Percentiles rank a stretch among this genome's conserved stretches.
phyloP scores from a whole-genome alignment of 352 stramenopile species.

The Phytophthora citrophthora region DNA sequence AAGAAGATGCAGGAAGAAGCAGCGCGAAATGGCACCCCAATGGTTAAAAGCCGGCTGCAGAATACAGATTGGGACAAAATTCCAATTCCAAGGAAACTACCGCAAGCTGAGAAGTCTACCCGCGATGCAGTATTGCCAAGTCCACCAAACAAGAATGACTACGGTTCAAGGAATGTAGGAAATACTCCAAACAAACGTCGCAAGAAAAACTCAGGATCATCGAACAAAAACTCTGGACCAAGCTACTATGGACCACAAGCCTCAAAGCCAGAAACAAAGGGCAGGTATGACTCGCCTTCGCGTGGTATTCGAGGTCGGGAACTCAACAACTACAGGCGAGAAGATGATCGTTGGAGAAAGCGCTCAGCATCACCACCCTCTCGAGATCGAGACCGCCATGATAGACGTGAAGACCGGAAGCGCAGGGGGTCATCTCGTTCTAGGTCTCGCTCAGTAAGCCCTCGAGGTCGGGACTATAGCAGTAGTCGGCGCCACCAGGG shows the following conservation, averaged over 20 bases:
- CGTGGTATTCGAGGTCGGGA: conserved; percentile 15
- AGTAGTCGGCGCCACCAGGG: conserved; percentile 19
- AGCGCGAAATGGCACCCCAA: conserved; percentile 42
- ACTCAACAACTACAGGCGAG: conserved; percentile 16
- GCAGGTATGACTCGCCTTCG: conserved; percentile 27
- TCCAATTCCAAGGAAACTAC: conserved; percentile 55
- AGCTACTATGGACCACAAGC: conserved; percentile 48
- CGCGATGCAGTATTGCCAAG: neutral
- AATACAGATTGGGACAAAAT: conserved; percentile 54
- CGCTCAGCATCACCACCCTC: conserved; percentile 29
- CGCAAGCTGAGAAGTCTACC: conserved; percentile 12
- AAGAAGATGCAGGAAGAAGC: conserved; percentile 60
- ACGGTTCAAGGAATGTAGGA: conserved; percentile 9
- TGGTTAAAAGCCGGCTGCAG: conserved; percentile 45
- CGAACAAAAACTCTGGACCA: conserved; percentile 22
- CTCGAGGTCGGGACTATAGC: conserved; percentile 25
- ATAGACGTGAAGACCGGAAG: conserved; percentile 28
- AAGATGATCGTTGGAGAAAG: conserved; percentile 29
- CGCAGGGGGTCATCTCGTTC: conserved; percentile 40
- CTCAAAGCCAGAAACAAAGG: conserved; percentile 11
- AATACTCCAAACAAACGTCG: conserved; percentile 28
- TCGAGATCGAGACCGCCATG: conserved; percentile 19
- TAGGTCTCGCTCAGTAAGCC: conserved; percentile 37
- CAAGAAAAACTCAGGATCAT: conserved; percentile 25
- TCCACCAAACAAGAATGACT: conserved; percentile 4